Evolutionary conservation across 768 basidiomycete genomes (phyloP).

Genomic region (Mycena alexandri): DNA sequence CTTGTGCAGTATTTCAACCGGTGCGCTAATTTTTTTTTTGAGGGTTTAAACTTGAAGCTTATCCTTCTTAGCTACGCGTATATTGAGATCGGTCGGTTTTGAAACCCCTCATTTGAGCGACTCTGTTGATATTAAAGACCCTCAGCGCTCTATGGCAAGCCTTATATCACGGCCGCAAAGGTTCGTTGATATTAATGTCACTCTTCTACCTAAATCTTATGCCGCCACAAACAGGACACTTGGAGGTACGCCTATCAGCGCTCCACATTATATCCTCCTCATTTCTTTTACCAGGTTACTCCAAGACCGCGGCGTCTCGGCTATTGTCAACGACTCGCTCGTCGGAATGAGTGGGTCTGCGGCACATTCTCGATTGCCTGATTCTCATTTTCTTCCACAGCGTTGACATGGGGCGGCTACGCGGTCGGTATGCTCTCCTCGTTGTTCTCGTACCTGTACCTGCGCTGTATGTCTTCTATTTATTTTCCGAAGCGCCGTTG

Average conservation of each 20-base stretch:
- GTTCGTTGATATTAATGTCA: no score
- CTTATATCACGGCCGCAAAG: conserved; percentile 83
- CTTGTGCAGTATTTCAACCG: conserved; percentile 86
- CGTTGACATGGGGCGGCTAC: conserved; percentile 86
- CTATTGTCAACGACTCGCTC: conserved; percentile 85
- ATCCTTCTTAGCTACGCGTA: conserved; percentile 71
- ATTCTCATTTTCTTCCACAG: conserved; percentile 48
- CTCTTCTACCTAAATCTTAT: no score
- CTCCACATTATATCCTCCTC: conserved; percentile 57
- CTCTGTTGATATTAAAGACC: neutral
- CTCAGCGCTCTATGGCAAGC: conserved; percentile 85
- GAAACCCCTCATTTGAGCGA: conserved; percentile 3
- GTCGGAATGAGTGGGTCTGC: conserved; percentile 76
- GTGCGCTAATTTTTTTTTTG: conserved; percentile 44
- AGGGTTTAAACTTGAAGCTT: neutral
- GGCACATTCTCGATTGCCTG: neutral
- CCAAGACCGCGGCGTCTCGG: conserved; percentile 68
- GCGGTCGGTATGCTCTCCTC: conserved; percentile 79
- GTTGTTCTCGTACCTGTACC: conserved; percentile 82
- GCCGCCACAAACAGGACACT: conserved; percentile 60
- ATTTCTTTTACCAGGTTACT: conserved; percentile 25
- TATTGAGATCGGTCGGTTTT: conserved; percentile 78
- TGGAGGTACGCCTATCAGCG: conserved; percentile 79
- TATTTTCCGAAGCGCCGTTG: neutral
- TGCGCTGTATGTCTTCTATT: conserved; percentile 65